Conservation (phyloP, 73 alveolate genomes). For the Symbiodinium pilosum region DNA sequence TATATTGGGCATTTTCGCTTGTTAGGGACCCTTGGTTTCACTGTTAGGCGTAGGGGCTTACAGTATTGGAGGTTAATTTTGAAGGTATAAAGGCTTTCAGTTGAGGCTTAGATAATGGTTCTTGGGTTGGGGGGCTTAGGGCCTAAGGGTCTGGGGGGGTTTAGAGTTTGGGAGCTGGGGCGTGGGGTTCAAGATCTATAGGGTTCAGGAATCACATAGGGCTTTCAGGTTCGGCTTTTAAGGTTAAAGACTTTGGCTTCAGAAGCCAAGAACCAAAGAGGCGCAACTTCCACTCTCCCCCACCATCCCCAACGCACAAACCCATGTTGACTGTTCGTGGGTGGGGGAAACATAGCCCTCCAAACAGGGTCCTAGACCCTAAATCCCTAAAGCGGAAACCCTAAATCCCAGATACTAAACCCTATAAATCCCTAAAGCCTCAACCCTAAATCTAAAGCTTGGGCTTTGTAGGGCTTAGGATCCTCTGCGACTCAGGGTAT, state of each 20-base stretch:
- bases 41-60: not conserved
- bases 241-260: not conserved
- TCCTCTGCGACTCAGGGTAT: no score
- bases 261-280: not conserved
- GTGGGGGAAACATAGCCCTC: no score
- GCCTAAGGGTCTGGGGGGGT: not conserved
- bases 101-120: not conserved
- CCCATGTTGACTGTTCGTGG: no score
- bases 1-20: not conserved
- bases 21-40: not conserved
- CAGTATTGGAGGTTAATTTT: not conserved
- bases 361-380: not conserved
- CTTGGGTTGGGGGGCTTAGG: not conserved
- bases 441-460: no score
- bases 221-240: not conserved
- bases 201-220: no score
- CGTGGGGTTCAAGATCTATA: no score
- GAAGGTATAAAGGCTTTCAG: no score
- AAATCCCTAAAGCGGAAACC: not conserved
- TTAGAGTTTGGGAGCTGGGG: not conserved
- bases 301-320: no score
- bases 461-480: no score
- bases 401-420: not conserved
- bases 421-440: not conserved
- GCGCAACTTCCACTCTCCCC: no score